Conservation (phyloP, 306 rosid species). For the Carpinus viminea region DNA sequence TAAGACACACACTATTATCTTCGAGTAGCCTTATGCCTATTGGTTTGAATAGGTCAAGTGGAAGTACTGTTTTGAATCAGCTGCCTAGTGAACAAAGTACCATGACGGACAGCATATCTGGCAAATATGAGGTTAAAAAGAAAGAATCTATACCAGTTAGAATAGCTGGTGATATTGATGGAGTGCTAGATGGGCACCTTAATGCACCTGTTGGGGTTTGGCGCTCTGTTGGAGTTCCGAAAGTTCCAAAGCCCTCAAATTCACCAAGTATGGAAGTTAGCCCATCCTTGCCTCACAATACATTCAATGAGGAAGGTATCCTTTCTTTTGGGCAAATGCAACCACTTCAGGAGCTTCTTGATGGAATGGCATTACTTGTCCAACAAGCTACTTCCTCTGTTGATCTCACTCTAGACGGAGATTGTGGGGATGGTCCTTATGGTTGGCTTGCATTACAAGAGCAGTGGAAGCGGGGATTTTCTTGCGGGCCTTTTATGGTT, state of each 20-base stretch:
- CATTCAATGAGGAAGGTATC: constrained; percentile 81
- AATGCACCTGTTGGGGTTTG: constrained; percentile 96
- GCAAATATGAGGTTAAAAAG: constrained; percentile 79
- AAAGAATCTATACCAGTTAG: constrained; percentile 82
- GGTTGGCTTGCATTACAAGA: constrained; percentile 97
- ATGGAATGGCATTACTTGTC: constrained; percentile 81
- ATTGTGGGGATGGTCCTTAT: constrained; percentile 95
- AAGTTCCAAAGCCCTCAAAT: constrained; percentile 65
- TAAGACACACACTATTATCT: constrained; percentile 71
- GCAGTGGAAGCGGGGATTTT: constrained; percentile 95
- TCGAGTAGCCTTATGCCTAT: constrained; percentile 53
- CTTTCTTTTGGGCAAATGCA: constrained; percentile 87
- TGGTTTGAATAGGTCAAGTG: constrained; percentile 58
- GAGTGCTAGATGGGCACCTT: constrained; percentile 81
- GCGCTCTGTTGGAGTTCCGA: constrained; percentile 86
- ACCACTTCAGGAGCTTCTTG: constrained; percentile 98
- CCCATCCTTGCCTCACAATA: constrained; percentile 73
- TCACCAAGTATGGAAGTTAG: constrained; percentile 77
- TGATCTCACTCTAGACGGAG: constrained; percentile 88
- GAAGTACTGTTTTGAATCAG: constrained; percentile 59
- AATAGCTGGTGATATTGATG: constrained; percentile 93
- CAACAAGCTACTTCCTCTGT: constrained; percentile 95
- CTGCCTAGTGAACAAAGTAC: constrained; percentile 63
- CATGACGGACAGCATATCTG: constrained; percentile 59
- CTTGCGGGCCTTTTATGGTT: constrained; percentile 96